Conservation (phyloP, 139 green algal genomes). For the Chlorella ohadii region DNA sequence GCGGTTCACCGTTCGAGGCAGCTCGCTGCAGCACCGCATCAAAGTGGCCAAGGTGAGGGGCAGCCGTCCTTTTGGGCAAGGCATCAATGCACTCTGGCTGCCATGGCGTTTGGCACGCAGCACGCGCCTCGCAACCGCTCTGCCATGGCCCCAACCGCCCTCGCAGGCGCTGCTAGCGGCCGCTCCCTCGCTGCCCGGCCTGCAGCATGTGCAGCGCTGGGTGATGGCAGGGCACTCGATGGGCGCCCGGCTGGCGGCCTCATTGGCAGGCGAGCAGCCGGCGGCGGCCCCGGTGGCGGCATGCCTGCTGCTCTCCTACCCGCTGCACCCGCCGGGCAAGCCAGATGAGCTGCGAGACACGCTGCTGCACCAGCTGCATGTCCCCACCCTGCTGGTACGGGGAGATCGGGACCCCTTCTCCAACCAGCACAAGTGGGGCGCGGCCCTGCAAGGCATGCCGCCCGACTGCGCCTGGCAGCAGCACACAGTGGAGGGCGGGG, state of each 20-base stretch:
- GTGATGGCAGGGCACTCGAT: conserved; percentile 33
- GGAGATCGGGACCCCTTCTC: conserved; percentile 59
- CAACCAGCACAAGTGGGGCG: conserved; percentile 30
- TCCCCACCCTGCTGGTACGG: conserved; percentile 58
- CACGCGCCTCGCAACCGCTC: no score
- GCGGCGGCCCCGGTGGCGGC: neutral
- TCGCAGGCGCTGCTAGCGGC: no score
- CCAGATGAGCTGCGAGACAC: conserved; percentile 46
- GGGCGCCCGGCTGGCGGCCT: conserved; percentile 26
- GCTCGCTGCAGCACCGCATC: conserved; percentile 40
- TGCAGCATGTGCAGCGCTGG: neutral
- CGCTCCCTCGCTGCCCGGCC: neutral
- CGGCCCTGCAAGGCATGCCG: conserved; percentile 22
- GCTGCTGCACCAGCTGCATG: conserved; percentile 43
- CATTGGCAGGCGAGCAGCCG: neutral
- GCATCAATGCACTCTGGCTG: no score
- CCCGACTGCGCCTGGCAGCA: conserved; percentile 9
- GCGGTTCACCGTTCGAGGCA: conserved; percentile 43
- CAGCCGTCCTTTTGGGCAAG: no score
- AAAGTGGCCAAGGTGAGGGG: conserved; percentile 25
- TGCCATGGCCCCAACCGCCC: no score
- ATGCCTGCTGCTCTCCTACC: conserved; percentile 57
- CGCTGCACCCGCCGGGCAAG: conserved; percentile 61
- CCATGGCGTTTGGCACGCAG: no score
- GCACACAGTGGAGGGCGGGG: conserved; percentile 47